These are phyloP conservation scores for Trametes punicea DNA, from an alignment of 768 basidiomycete species.

Conservation along the genomic window DNA sequence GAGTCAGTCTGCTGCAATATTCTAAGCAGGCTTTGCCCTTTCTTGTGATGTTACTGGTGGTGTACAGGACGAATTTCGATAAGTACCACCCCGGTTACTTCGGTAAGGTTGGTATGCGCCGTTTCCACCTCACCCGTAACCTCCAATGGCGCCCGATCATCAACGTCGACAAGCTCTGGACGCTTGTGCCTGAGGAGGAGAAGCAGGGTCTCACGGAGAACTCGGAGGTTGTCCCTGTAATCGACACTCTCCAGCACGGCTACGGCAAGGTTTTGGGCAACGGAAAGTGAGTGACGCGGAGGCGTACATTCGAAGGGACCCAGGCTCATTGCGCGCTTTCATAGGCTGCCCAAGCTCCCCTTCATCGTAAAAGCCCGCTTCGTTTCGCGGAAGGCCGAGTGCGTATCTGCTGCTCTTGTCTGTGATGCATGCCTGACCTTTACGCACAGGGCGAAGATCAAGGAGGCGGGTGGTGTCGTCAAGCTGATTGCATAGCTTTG, in stretches of 20 bases:
- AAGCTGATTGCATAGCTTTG: conserved; percentile 76
- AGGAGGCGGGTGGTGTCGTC: conserved; percentile 93
- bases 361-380: conserved; percentile 99
- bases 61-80: conserved; percentile 85
- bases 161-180: conserved; percentile 98
- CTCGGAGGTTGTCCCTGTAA: conserved; percentile 89
- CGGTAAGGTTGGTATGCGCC: conserved; percentile 99
- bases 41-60: neutral
- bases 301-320: neutral
- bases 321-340: neutral
- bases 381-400: conserved; percentile 87
- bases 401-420: conserved; percentile 25
- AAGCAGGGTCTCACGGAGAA: conserved; percentile 69
- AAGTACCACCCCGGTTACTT: conserved; percentile 99
- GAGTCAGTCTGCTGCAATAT: neutral
- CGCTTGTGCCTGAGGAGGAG: conserved; percentile 82
- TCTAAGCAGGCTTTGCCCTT: neutral
- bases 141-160: conserved; percentile 90
- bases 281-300: conserved; percentile 59
- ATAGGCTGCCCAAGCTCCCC: conserved; percentile 81
- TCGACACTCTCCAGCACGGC: conserved; percentile 80
- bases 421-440: conserved; percentile 7
- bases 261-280: conserved; percentile 96
- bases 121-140: conserved; percentile 94
- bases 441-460: conserved; percentile 63